Percentiles rank a stretch among this genome's conserved stretches.
These are phyloP conservation scores for Gossypium lobatum DNA, from an alignment of 441 rosid genomes.

Conservation along the genomic window DNA sequence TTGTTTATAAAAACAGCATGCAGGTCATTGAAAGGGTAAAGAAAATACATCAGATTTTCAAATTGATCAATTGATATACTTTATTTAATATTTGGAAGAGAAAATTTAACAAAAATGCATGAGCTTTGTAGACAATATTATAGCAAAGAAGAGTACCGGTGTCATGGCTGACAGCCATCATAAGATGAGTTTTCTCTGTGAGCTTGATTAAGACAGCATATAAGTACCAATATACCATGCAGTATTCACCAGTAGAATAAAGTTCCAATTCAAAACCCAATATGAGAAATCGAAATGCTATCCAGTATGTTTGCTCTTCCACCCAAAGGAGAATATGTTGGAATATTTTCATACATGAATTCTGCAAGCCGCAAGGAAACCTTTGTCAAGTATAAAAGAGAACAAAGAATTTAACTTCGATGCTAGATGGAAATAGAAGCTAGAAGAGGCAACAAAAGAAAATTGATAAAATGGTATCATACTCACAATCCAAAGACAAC, in stretches of 20 bases:
- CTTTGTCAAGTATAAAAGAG: neutral
- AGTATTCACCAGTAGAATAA: slow-evolving; percentile 77
- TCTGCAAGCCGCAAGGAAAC: slow-evolving; percentile 46
- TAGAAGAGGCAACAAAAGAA: neutral
- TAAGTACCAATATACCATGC: slow-evolving; percentile 96
- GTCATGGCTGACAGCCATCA: slow-evolving; percentile 37
- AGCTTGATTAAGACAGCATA: slow-evolving; percentile 68
- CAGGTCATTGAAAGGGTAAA: neutral
- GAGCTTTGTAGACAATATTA: neutral
- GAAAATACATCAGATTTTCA: neutral
- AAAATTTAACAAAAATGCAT: neutral
- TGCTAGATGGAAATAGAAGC: neutral
- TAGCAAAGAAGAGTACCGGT: neutral
- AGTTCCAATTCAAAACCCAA: slow-evolving; percentile 95
- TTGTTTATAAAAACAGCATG: slow-evolving; percentile 5
- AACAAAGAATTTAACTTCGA: neutral
- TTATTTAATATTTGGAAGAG: neutral
- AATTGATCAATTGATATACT: neutral
- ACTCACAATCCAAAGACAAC: neutral
- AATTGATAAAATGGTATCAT: neutral
- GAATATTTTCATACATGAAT: slow-evolving; percentile 35
- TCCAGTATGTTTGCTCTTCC: slow-evolving; percentile 95
- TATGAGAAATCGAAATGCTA: slow-evolving; percentile 75
- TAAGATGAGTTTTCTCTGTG: slow-evolving; percentile 72
- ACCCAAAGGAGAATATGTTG: slow-evolving; percentile 73